Evolutionary conservation across 2,329 filamentous ascomycete species (phyloP), one percentile per base, ranked within the genome.

Genomic region (Mycocentrospora acerina): DNA sequence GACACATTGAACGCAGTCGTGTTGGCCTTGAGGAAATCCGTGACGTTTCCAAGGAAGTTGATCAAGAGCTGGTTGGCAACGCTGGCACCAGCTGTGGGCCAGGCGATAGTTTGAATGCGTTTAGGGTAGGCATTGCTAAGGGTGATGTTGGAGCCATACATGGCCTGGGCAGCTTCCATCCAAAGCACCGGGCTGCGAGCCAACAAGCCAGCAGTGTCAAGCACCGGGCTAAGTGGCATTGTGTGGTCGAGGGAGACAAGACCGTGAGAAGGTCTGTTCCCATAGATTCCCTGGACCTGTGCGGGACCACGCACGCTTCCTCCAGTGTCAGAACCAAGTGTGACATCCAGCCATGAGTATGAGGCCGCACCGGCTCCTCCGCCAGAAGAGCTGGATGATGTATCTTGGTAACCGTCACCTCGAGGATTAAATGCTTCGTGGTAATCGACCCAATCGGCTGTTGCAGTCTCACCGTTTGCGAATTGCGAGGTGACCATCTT

Each of bases 271-370:
- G 76, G 76, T 4, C 76, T 59, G 35, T 77, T 77, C 2, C 75
- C 74, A 37, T 71, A 79, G 3, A 74, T 50, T 4, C 75, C 76
- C 48, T 78, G 71, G 1, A 72, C 69, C 34, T 72, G 64, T 0
- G 71, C 62, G 0, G 77, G 76, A 5, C 66, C 66, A 13, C 77
- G 70, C 26, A 79, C 73, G 17, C 70, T 71, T 29, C 77, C 73
- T 25, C 74, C 74, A 7, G 73, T 77, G 38, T 77, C 74, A 22
- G 67, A 71, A 3, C 75, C 75, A 4, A 79, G 55, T 1, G 72
- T 67, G 24, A 78, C 52, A 37, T 79, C 75, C 3, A 79, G 58
- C 73, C 72, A 77, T 0, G 62, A 43, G 39, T 77, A 77, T 3
- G 69, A 64, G 15, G 60, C 71, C 24, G 68, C 66, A 11, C 66